Percentiles rank a stretch among this genome's conserved stretches.
Evolutionary conservation across 768 basidiomycete genomes (phyloP).

Genomic region (Obba rivulosa): DNA sequence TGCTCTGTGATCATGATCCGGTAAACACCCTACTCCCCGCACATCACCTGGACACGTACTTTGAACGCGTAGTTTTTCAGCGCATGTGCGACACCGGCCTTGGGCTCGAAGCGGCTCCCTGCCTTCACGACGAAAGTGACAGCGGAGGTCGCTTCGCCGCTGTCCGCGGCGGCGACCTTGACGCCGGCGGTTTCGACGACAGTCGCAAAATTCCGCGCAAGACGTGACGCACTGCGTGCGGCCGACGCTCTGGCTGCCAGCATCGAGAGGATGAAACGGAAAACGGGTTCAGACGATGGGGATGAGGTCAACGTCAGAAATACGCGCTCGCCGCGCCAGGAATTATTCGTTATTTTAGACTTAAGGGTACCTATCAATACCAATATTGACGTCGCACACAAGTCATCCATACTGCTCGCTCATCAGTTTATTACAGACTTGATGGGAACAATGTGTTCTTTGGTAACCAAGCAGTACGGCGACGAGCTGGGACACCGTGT

Average conservation of each 20-base stretch:
- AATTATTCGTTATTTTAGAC: too few relatives aligned
- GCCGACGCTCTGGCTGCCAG: conserved; percentile 58
- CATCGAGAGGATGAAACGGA: conserved; percentile 39
- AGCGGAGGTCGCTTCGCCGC: conserved; percentile 76
- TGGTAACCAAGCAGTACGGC: too few relatives aligned
- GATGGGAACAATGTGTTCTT: too few relatives aligned
- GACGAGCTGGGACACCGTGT: too few relatives aligned
- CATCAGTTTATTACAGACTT: too few relatives aligned
- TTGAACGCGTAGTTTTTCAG: conserved; percentile 99
- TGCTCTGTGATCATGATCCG: conserved; percentile 55
- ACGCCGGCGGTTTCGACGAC: conserved; percentile 75
- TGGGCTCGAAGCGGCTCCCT: conserved; percentile 83
- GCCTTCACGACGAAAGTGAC: conserved; percentile 92
- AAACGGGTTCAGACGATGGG: conserved; percentile 11
- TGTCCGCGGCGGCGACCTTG: conserved; percentile 83
- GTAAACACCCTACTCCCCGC: background rate
- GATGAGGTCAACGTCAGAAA: too few relatives aligned
- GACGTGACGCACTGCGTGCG: conserved; percentile 47
- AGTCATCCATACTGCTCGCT: too few relatives aligned
- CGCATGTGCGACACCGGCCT: conserved; percentile 87
- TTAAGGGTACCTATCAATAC: too few relatives aligned
- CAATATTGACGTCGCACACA: too few relatives aligned
- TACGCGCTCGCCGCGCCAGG: too few relatives aligned
- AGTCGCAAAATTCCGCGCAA: conserved; percentile 75
- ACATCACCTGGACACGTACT: conserved; percentile 42